Percentiles rank a stretch among this genome's conserved stretches.
Evolutionary conservation across 257 asterid genomes (phyloP).

Genomic region (Scutellaria galericulata): DNA sequence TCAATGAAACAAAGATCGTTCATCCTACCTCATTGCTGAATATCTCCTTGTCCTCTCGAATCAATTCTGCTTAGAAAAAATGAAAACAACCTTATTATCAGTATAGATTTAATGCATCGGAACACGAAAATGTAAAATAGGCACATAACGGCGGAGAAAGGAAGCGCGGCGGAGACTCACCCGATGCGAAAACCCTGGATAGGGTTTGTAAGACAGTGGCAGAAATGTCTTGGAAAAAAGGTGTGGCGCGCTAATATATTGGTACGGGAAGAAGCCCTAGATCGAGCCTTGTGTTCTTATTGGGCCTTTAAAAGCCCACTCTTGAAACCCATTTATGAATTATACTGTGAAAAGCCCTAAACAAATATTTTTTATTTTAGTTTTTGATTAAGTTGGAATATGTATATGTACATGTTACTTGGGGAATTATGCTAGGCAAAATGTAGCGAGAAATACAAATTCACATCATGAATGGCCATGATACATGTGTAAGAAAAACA

Average conservation of each 20-base stretch:
- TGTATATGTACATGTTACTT: too few relatives aligned
- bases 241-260: background rate
- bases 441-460: too few relatives aligned
- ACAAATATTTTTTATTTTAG: too few relatives aligned
- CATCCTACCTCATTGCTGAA: conserved; percentile 46
- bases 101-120: background rate
- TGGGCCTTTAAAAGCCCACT: conserved; percentile 6
- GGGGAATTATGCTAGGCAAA: too few relatives aligned
- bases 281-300: background rate
- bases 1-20: background rate
- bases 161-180: conserved; percentile 7
- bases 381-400: too few relatives aligned
- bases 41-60: conserved; percentile 29
- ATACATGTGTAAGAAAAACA: too few relatives aligned
- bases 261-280: conserved; percentile 28
- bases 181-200: conserved; percentile 33
- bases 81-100: background rate
- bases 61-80: conserved; percentile 27
- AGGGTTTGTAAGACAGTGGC: conserved; percentile 26
- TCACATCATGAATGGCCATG: too few relatives aligned
- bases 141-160: background rate
- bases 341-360: background rate
- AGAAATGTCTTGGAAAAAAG: background rate
- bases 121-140: background rate
- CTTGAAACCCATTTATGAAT: background rate